Conservation (phyloP, 2,329 filamentous ascomycete species). For the Pestalotiopsis sp. region DNA sequence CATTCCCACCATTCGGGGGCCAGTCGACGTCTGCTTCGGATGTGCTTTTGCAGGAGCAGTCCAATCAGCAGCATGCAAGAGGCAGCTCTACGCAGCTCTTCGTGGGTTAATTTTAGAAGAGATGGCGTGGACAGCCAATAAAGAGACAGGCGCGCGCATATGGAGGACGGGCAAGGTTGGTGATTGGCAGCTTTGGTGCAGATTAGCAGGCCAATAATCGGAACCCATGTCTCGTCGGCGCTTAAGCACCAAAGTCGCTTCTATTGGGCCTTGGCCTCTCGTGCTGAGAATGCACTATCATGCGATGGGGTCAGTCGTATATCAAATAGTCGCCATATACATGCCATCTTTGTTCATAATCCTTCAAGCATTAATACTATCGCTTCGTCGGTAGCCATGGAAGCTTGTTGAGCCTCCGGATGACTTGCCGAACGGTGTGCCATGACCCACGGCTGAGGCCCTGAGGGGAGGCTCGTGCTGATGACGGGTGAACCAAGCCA, state of each 20-base stretch:
- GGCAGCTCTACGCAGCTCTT: slow-evolving; percentile 15
- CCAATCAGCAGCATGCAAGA: slow-evolving; percentile 28
- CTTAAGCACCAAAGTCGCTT: slow-evolving; percentile 29
- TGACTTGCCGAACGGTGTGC: not conserved
- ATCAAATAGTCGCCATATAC: not conserved
- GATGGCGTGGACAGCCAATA: slow-evolving; percentile 25
- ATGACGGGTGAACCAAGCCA: not conserved
- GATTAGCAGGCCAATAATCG: slow-evolving; percentile 28
- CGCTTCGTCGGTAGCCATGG: not conserved
- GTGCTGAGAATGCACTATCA: not conserved
- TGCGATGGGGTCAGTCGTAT: not conserved
- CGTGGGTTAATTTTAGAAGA: slow-evolving; percentile 33
- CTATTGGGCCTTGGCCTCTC: slow-evolving; percentile 10
- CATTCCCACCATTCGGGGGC: slow-evolving; percentile 1
- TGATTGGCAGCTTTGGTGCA: slow-evolving; percentile 29
- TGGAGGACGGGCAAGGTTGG: slow-evolving; percentile 19
- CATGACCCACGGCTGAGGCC: not conserved
- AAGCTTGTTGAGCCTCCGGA: not conserved
- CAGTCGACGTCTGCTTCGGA: slow-evolving; percentile 24
- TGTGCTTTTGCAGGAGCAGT: slow-evolving; percentile 18
- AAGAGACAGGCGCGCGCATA: slow-evolving; percentile 24
- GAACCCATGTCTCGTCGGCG: slow-evolving; percentile 27
- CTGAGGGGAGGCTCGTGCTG: not conserved
- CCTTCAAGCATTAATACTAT: not conserved
- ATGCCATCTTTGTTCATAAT: not conserved